Evolutionary conservation across 352 stramenopile genomes (phyloP).

Genomic region (Pythium vanterpoolii): DNA sequence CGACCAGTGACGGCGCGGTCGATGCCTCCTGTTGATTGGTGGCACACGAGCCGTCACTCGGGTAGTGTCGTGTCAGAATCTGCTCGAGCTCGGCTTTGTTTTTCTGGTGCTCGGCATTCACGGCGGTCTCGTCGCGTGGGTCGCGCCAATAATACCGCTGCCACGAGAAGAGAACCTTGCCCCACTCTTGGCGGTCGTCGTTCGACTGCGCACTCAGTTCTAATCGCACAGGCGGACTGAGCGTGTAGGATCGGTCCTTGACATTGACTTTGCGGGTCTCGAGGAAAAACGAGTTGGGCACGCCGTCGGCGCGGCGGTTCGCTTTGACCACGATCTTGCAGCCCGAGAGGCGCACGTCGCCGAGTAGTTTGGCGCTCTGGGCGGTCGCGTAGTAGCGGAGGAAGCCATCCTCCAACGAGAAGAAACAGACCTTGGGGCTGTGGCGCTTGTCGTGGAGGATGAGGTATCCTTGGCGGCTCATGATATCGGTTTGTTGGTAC

Average conservation of each 20-base stretch:
- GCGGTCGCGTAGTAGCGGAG: constrained; percentile 60
- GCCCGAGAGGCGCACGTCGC: constrained; percentile 72
- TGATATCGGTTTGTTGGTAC: constrained; percentile 17
- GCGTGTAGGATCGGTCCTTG: constrained; percentile 81
- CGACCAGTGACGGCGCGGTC: neutral
- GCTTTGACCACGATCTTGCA: constrained; percentile 83
- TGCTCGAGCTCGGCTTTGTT: constrained; percentile 46
- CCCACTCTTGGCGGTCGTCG: constrained; percentile 78
- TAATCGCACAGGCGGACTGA: constrained; percentile 52
- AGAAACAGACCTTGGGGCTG: constrained; percentile 53
- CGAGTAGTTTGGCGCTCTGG: constrained; percentile 39
- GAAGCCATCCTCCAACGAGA: constrained; percentile 79
- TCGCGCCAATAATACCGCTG: constrained; percentile 87
- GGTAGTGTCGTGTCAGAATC: constrained; percentile 39
- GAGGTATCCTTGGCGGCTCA: constrained; percentile 78
- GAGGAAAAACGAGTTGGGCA: constrained; percentile 80
- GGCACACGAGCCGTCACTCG: constrained; percentile 3
- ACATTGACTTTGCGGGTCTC: constrained; percentile 84
- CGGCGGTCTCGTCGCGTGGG: constrained; percentile 24
- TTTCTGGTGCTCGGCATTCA: constrained; percentile 1
- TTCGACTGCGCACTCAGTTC: constrained; percentile 63
- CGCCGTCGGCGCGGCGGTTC: constrained; percentile 59
- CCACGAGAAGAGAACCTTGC: constrained; percentile 84
- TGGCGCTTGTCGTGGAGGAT: constrained; percentile 68
- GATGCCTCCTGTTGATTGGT: constrained; percentile 17